Base-by-base conservation (phyloP, 176 grass and related monocot species). In the Musa troglodytarum region DNA sequence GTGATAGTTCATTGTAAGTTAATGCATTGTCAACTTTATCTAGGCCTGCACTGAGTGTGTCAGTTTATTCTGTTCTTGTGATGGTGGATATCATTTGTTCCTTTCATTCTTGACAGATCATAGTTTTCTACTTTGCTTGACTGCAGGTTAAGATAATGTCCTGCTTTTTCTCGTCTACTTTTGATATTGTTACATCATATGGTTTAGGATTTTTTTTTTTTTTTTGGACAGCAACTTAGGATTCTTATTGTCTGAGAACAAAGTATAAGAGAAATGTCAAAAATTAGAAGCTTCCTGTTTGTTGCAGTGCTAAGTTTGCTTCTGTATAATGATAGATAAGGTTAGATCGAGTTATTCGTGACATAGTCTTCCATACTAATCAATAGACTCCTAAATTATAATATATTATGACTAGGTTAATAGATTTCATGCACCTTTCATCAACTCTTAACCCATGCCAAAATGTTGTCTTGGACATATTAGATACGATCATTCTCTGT, bases 1-100 rank as follows among this genome's bases (percentile, higher is more conserved):
- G 85, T 92, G 50, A 74, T 89, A 54, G 84, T 96, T 50, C 87
- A 92, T 77, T 86, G 89, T 96, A 92, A 89, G 86, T 85, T 81
- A 52, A 52, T 20, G 29, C 23, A 59, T 66, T 65, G 51, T 22
- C 2, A 69, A 59, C 8, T 52, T 25, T 75, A 23, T 8, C 1
- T 61, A 20, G 21, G 6, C 0, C 19, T 8, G 34, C 34, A 43
- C 10, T 3, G 6, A 54, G 24, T 72, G 53, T 3, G 13, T 64
- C 22, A 1, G 9, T 53, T 53, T 21, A 21, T 15, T 11, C 26
- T 80, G 3, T 34, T 43, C 58, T 62, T 3, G 2, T 22, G n/a
- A n/a, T 62, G 1, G 58, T 62, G 2, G 58, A n/a, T 20, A 28
- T 3, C 23, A n/a, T n/a, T n/a, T 43, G 22, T 43, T 43, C 34